Evolutionary conservation across 2,329 filamentous ascomycete species (phyloP), one percentile per base, ranked within the genome.

Genomic region (Pezicula neosporulosa): DNA sequence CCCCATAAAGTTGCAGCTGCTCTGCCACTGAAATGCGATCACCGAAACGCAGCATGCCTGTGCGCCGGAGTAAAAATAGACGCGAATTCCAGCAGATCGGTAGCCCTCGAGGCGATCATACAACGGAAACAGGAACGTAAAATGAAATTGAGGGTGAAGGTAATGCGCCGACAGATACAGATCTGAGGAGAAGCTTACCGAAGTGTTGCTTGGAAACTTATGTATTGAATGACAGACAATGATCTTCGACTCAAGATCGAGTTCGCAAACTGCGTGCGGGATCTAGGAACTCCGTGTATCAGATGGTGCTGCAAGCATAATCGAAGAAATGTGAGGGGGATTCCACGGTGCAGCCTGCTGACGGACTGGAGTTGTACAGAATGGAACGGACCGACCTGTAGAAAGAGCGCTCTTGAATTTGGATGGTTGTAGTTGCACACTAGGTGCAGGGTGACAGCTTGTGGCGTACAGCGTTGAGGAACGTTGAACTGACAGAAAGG

Each of bases 11-110:
- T 49, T 49, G 46, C 16, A 47, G 36, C 48, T 47, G 41, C 19
- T 45, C 47, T 52, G 38, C 45, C 35, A 54, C 41, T 45, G 48
- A 33, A 55, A 60, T 54, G 56, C 53, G 50, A 60, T 57, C 52
- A 44, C 48, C 56, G 49, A 59, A 61, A 60, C 50, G 56, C 9
- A 44, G 27, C 53, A 59, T 57, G 43, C 54, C 47, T 45, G 57
- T 52, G 53, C 53, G 44, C 51, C 41, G 56, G 49, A 41, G 30
- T 56, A 51, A 58, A 56, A 61, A 55, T 58, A 60, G 57, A 59
- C 21, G 42, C 35, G 41, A 36, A 46, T 48, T 53, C 48, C 53
- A 49, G 49, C 50, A 50, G 49, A 51, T 50, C 48, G 42, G 44
- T 28, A 46, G 46, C 44, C 56, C 56, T 37, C 47, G 50, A 56